phyloP scores from a whole-genome alignment of 495 filamentous ascomycete species.

The Annulohypoxylon moriforme region DNA sequence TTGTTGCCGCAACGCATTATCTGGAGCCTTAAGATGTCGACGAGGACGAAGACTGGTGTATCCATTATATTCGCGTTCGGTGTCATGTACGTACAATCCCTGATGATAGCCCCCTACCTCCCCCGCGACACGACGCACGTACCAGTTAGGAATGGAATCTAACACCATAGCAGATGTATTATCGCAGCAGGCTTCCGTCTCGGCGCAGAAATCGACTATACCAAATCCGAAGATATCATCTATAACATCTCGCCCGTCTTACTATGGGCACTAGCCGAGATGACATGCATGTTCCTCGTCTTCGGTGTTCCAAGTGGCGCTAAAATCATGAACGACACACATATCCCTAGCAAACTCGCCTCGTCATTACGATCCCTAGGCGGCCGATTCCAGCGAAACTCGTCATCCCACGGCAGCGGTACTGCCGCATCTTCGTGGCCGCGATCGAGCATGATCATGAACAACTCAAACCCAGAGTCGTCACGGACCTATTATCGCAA shows the following conservation, averaged over 20 bases:
- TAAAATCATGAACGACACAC: conserved; percentile 40
- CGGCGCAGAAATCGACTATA: conserved; percentile 42
- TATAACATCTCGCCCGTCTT: conserved; percentile 38
- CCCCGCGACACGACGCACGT: not conserved
- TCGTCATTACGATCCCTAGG: conserved; percentile 30
- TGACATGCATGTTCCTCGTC: conserved; percentile 51
- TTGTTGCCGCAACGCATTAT: conserved; percentile 51
- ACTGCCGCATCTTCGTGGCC: conserved; percentile 33
- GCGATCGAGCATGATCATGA: conserved; percentile 23
- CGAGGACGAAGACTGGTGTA: conserved; percentile 45
- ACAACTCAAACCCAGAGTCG: conserved; percentile 21
- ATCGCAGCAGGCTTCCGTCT: conserved; percentile 48
- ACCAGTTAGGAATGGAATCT: not conserved
- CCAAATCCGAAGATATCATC: conserved; percentile 37
- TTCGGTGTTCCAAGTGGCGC: conserved; percentile 43
- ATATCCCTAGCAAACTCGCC: conserved; percentile 20
- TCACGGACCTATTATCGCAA: conserved; percentile 43
- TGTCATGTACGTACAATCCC: conserved; percentile 46
- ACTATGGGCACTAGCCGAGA: conserved; percentile 49
- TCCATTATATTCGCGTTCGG: conserved; percentile 52
- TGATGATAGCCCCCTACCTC: too few relatives aligned
- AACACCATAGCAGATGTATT: conserved; percentile 17
- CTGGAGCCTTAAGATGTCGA: conserved; percentile 47
- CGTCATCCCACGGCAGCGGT: not conserved
- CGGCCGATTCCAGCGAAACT: conserved; percentile 13